phyloP scores from a whole-genome alignment of 2,329 filamentous ascomycete genomes.

The Ascochyta pisi region DNA sequence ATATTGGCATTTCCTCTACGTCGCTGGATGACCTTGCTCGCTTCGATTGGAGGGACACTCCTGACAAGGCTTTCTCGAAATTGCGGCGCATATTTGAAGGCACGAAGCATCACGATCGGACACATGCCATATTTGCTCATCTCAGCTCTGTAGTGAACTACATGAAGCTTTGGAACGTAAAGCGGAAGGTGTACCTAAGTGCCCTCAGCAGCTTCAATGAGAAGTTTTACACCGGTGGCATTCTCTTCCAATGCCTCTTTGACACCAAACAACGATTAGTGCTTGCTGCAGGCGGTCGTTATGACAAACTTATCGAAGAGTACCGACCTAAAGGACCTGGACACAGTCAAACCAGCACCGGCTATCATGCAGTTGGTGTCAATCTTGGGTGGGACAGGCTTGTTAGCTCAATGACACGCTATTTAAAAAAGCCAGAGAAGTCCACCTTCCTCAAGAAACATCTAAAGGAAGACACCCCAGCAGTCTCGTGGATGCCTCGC shows the following conservation, averaged over 20 bases:
- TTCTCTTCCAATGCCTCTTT: conserved; percentile 90
- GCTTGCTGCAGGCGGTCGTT: conserved; percentile 91
- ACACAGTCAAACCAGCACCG: conserved; percentile 51
- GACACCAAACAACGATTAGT: conserved; percentile 83
- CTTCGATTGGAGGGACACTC: conserved; percentile 86
- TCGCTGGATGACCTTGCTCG: conserved; percentile 87
- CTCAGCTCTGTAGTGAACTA: conserved; percentile 80
- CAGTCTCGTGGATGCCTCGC: conserved; percentile 47
- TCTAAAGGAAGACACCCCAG: conserved; percentile 63
- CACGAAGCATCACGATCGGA: conserved; percentile 59
- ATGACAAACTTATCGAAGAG: conserved; percentile 87
- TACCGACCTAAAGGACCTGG: conserved; percentile 74
- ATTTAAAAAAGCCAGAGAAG: conserved; percentile 57
- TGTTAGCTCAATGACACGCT: conserved; percentile 65
- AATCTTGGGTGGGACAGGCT: conserved; percentile 88
- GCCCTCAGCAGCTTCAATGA: conserved; percentile 90
- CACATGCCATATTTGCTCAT: conserved; percentile 71
- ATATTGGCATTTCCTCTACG: conserved; percentile 83
- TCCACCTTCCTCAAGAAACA: conserved; percentile 70
- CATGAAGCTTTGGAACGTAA: conserved; percentile 75
- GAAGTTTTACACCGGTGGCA: conserved; percentile 79
- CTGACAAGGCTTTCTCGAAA: conserved; percentile 75
- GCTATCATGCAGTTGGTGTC: conserved; percentile 85
- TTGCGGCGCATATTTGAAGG: conserved; percentile 62
- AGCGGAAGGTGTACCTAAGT: conserved; percentile 80